phyloP scores from a whole-genome alignment of 257 asterid species.

The Datura wrightii region DNA sequence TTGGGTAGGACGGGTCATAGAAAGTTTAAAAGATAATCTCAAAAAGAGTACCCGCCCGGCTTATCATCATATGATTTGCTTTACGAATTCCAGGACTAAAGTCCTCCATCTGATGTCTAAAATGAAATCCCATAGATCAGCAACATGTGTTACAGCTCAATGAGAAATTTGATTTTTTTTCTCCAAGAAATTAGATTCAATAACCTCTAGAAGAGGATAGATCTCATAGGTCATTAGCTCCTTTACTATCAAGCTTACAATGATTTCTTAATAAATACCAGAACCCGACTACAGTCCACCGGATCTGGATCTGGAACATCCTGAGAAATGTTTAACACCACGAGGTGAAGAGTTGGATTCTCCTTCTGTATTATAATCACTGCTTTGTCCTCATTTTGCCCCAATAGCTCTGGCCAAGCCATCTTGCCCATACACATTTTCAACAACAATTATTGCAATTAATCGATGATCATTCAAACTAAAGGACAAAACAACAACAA shows the following conservation, averaged over 20 bases:
- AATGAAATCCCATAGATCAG: background rate
- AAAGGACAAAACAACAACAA: background rate
- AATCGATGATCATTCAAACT: background rate
- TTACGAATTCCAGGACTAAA: background rate
- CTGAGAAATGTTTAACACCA: conserved; percentile 11
- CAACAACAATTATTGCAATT: background rate
- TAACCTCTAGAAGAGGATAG: background rate
- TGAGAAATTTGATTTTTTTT: background rate
- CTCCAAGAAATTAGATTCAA: background rate
- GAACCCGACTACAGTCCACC: conserved; percentile 28
- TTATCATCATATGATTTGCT: background rate
- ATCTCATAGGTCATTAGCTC: too few relatives aligned
- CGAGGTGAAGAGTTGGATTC: conserved; percentile 20
- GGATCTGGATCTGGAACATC: conserved; percentile 27
- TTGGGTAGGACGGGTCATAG: background rate
- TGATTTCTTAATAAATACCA: background rate
- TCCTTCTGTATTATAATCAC: conserved; percentile 13
- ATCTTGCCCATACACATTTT: background rate
- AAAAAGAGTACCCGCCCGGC: background rate
- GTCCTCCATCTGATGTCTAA: background rate
- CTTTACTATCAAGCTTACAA: too few relatives aligned
- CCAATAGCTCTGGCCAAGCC: conserved; percentile 28
- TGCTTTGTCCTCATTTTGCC: conserved; percentile 20
- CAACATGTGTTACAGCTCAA: background rate
- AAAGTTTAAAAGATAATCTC: background rate